Base-by-base conservation (phyloP, 768 basidiomycete genomes). In the Tylopilus rubrobrunneus region DNA sequence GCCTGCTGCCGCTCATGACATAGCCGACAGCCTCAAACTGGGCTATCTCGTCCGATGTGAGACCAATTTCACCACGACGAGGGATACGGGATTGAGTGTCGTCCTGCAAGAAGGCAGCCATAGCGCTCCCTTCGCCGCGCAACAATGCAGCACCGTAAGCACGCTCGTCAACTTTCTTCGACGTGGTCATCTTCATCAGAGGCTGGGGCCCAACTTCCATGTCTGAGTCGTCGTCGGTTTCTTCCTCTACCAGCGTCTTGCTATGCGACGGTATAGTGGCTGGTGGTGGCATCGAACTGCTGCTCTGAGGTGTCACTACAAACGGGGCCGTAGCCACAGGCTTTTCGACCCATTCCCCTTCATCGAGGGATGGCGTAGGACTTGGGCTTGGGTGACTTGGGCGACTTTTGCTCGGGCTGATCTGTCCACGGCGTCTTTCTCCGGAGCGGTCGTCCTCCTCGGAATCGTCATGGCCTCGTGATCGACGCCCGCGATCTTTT, bases 21-120 rank as follows among this genome's bases (percentile, higher is more conserved):
- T 97, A 99, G 17, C 97, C 97, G 8, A 88, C 89, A 23, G 77
- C 65, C 75, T 99, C 97, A 72, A 81, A 98, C 66, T 80, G 69
- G 7, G 87, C 93, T 60, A 99, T 99, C 69, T 92, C 83, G 29
- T 85, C 84, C 12, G 92, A 85, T 10, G 87, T 86, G 59, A 99
- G 75, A 52, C 97, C 97, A 61, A 99, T 98, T 74, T 99, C 97
- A 73, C 97, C 97, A 78, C 97, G 91, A 58, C 97, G 92, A 1
- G 97, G 97, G 64, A 98, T 99, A 67, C 97, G 95, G 11, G 78
- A 60, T 49, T 89, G 81, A 14, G 87, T 83, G 58, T 86, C 82
- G 3, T 97, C 96, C 66, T 89, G 79, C 51, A 98, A 81, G 80
- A 89, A 99, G 41, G 92, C 92, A 2, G 97, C 97, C 94, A 99